phyloP scores from a whole-genome alignment of 345 rosid species.

The Syzygium oleosum region DNA sequence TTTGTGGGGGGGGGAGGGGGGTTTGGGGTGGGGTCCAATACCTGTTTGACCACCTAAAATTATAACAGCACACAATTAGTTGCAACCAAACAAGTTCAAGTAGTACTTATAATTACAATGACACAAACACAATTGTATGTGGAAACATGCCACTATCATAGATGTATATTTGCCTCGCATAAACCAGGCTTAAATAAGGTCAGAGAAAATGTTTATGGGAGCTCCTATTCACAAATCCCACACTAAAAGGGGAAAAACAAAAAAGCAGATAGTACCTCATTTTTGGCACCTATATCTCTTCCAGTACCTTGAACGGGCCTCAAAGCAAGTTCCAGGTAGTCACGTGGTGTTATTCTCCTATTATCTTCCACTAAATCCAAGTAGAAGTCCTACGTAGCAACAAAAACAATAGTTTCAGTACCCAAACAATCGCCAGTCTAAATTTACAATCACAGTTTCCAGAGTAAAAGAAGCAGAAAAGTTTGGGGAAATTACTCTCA shows the following conservation, averaged over 20 bases:
- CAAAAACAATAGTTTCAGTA: neutral
- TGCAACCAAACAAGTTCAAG: neutral
- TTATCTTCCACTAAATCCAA: constrained; percentile 82
- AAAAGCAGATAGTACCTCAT: constrained; percentile 56
- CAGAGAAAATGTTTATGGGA: neutral
- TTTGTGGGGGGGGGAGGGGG: rapidly evolving
- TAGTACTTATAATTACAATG: neutral
- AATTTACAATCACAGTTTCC: neutral
- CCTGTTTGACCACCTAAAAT: neutral
- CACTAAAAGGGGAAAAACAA: neutral
- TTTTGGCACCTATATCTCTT: constrained; percentile 79
- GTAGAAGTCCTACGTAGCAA: constrained; percentile 68
- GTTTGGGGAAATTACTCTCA: constrained; percentile 52
- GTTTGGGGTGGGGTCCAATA: neutral
- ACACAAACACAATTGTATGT: neutral
- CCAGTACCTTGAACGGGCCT: constrained; percentile 76
- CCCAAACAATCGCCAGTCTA: neutral
- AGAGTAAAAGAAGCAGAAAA: neutral
- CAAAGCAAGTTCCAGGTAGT: constrained; percentile 90
- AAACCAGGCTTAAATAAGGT: neutral
- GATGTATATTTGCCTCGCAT: neutral
- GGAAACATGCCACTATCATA: neutral
- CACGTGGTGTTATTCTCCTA: constrained; percentile 82
- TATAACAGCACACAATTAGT: neutral
- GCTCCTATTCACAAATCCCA: neutral